A percentile compares a stretch with the other conserved stretches of the same genome.
phyloP scores from a whole-genome alignment of 345 rosid genomes.

The Balakata baccata region DNA sequence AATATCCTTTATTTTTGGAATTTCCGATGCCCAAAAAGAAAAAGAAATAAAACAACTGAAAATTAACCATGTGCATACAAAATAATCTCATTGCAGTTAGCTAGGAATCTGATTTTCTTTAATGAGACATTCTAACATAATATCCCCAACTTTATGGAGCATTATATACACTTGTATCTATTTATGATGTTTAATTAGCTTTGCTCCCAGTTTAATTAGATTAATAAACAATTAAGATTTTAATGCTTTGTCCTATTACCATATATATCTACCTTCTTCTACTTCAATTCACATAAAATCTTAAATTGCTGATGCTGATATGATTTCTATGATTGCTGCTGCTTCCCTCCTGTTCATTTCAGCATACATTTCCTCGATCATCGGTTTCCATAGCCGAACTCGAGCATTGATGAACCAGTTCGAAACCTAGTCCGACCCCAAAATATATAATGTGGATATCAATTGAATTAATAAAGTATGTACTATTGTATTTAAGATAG shows the following conservation, averaged over 20 bases:
- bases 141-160: conserved; percentile 11
- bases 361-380: conserved; percentile 94
- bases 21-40: no score
- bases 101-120: background rate
- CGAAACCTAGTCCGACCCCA: conserved; percentile 54
- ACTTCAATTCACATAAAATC: conserved; percentile 26
- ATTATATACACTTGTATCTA: conserved; percentile 27
- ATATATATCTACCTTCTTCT: background rate
- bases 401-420: conserved; percentile 98
- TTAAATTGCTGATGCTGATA: conserved; percentile 30
- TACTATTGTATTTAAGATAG: no score
- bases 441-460: background rate
- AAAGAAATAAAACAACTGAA: background rate
- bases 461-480: background rate
- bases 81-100: background rate
- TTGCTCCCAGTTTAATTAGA: background rate
- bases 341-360: conserved; percentile 71
- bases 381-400: conserved; percentile 95
- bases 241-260: background rate
- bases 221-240: background rate
- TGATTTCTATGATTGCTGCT: conserved; percentile 28
- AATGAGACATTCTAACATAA: background rate
- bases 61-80: background rate
- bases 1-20: no score
- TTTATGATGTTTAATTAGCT: background rate